Evolutionary conservation across 2,329 filamentous ascomycete genomes (phyloP), one percentile per base, ranked within the genome.

Genomic region (Blumeria hordei): DNA sequence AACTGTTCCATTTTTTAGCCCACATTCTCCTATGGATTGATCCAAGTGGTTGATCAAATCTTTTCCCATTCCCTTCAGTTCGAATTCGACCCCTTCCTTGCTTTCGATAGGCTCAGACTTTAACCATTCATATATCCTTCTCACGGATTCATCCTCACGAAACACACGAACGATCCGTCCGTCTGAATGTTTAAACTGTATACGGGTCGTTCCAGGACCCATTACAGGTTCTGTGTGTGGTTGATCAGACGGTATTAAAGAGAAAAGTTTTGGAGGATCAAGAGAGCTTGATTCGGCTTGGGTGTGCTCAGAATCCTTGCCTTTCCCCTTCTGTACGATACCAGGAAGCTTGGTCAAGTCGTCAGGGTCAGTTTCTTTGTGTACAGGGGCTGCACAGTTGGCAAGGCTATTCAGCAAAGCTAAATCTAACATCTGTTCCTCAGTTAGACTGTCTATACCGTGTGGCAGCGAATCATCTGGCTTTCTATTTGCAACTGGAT

Each of bases 391-490:
- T 16, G 67, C 69, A 37, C 69, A 70, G 35, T 74, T 76, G 12
- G 79, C 81, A 49, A 96, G 70, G 64, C 88, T 95, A 69, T 93
- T 92, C 66, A 88, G 80, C 64, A 98, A 68, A 0, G 92, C 92
- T 76, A 95, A 81, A 67, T 95, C 84, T 61, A 98, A 71, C 88
- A 94, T 94, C 69, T 98, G 88, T 53, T 96, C 88, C 65, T 98
- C 92, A 0, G 87, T 94, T 82, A 98, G 90, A 41, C 84, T 80
- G 57, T 84, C 83, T 1, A 95, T 77, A 60, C 90, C 85, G 55
- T 85, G 74, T 54, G 77, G 73, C 64, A 82, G 81, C 49, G 77
- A 72, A 55, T 75, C 74, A 64, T 87, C 83, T 3, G 80, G 74
- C 67, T 85, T 86, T 55, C 82, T 73, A 65, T 80, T 83, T 28